Conservation (phyloP, 2,329 filamentous ascomycete species). For the Nemania sp. region DNA sequence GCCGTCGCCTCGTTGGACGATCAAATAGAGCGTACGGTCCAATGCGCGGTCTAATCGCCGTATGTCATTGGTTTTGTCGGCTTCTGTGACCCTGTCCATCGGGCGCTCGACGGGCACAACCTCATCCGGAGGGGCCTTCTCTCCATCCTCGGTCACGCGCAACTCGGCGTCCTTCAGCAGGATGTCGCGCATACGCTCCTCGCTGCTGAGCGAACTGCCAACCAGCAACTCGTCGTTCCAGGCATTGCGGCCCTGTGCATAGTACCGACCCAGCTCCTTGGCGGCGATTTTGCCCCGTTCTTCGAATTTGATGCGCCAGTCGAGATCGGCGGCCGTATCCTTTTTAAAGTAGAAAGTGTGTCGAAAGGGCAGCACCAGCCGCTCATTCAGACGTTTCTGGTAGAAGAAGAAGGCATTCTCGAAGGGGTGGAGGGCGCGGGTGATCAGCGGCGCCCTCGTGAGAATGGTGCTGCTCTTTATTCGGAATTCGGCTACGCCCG, state of each 20-base stretch:
- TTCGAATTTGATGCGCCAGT: slow-evolving; percentile 85
- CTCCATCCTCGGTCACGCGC: slow-evolving; percentile 61
- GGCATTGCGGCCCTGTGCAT: slow-evolving; percentile 66
- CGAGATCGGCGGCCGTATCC: slow-evolving; percentile 78
- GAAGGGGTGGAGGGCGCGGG: slow-evolving; percentile 80
- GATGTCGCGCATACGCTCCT: slow-evolving; percentile 66
- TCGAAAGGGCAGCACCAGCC: slow-evolving; percentile 82
- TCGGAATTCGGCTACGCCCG: slow-evolving; percentile 45
- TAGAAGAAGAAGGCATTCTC: slow-evolving; percentile 96
- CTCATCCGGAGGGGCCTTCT: slow-evolving; percentile 60
- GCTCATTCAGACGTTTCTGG: slow-evolving; percentile 94
- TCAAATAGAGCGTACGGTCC: slow-evolving; percentile 81
- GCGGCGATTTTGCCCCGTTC: slow-evolving; percentile 74
- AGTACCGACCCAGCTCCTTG: slow-evolving; percentile 84
- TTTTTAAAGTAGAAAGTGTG: slow-evolving; percentile 94
- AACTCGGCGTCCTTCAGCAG: slow-evolving; percentile 76
- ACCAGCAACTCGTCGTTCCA: slow-evolving; percentile 93
- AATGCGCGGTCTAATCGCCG: slow-evolving; percentile 78
- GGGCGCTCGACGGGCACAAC: slow-evolving; percentile 72
- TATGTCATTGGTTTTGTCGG: slow-evolving; percentile 74
- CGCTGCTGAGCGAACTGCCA: slow-evolving; percentile 68
- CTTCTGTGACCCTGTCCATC: slow-evolving; percentile 71
- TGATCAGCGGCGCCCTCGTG: slow-evolving; percentile 85
- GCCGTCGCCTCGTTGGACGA: slow-evolving; percentile 73
- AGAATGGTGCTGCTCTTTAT: slow-evolving; percentile 74